Base-by-base conservation (phyloP, 352 stramenopile genomes). In the Pythium sp. region DNA sequence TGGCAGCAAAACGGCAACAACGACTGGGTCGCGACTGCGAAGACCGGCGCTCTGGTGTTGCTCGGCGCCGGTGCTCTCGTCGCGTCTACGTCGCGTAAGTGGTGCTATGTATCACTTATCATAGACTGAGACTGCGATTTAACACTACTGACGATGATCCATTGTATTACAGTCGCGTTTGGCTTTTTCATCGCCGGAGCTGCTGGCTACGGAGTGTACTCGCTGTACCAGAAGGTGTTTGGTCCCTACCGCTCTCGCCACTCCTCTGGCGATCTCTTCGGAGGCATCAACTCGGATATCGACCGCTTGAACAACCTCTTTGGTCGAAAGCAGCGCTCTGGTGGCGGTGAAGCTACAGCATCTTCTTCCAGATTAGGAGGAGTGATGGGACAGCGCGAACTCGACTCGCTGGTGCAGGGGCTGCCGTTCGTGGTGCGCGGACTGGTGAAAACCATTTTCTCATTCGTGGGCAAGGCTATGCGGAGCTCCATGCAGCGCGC, bases 171-270 rank as follows among this genome's bases (percentile, higher is more conserved):
- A 93, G 85, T 93, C 62, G 85, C 80, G 5, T 88, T 93, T 62
- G 84, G 85, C n/a, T 55, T 91, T 18, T 68, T 92, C 67, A 80
- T 93, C 69, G 75, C 78, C 12, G 84, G 81, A 2, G 83, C 85
- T 14, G 83, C 84, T 7, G 85, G 82, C 3, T 92, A 89, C 43
- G 85, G 85, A 7, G n/a, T 92, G 57, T 93, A 93, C 69, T 70
- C 83, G 14, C 68, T 93, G 26, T 93, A 93, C 72, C 81, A 84
- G 41, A 73, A 75, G 24, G 78, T 93, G 54, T 76, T 90, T 20
- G 68, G 77, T 0, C 82, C 74, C 11, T 90, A 83, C 60, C 71
- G 78, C 36, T 82, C 78, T 18, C 64, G 69, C 24, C 70, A 73
- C 32, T 74, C 68, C 2, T 60, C 65, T 5, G 62, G 38, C 22